phyloP scores from a whole-genome alignment of 768 basidiomycete species.

The Fistulinella prunicolor region DNA sequence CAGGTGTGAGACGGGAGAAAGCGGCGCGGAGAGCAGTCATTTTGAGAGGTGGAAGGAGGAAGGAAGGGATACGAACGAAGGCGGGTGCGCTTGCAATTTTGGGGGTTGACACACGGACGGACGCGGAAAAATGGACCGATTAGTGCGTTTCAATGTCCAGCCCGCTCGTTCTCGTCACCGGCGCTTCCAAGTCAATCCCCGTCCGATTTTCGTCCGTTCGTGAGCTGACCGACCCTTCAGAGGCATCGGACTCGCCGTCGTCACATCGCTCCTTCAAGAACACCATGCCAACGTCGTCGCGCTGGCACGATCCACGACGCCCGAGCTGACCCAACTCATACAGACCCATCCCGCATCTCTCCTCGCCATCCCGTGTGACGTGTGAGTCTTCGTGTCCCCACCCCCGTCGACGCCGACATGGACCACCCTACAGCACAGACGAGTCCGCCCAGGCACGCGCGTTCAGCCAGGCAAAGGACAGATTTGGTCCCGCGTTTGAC shows the following conservation, averaged over 20 bases:
- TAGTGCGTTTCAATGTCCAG: no score
- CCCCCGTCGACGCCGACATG: background rate
- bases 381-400: conserved; percentile 48
- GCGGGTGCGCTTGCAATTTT: conserved; percentile 14
- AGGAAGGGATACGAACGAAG: background rate
- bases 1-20: conserved; percentile 62
- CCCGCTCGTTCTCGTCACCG: background rate
- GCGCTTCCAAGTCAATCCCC: background rate
- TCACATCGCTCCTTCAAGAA: conserved; percentile 58
- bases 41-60: conserved; percentile 19
- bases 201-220: background rate
- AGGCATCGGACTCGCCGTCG: conserved; percentile 80
- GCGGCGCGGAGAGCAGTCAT: conserved; percentile 62
- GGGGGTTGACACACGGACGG: conserved; percentile 15
- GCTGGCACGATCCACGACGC: conserved; percentile 64
- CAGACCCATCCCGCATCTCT: conserved; percentile 40
- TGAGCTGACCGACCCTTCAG: conserved; percentile 28
- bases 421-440: conserved; percentile 47
- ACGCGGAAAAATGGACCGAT: conserved; percentile 14
- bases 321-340: conserved; percentile 59
- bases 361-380: conserved; percentile 63
- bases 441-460: conserved; percentile 53
- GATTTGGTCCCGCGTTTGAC: conserved; percentile 61
- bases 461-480: conserved; percentile 49
- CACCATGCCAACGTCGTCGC: conserved; percentile 71